Evolutionary conservation across 805 yeast species (phyloP), one percentile per base, ranked within the genome.

Genomic region (Wickerhamiella sergipiensis): DNA sequence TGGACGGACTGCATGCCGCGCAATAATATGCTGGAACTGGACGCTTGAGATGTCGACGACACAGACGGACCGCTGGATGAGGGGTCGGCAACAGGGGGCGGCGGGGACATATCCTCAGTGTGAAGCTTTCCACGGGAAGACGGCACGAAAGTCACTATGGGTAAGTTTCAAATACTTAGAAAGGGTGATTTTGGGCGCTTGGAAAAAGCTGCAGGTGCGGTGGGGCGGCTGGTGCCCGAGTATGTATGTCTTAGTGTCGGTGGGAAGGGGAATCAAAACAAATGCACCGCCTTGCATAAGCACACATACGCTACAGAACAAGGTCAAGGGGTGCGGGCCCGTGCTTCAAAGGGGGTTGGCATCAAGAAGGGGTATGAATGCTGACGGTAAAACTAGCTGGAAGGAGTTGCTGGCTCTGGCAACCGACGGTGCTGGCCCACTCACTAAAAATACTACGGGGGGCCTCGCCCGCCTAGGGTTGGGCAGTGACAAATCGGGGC

Each of bases 1-100:
- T 52, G 54, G n/a, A 60, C 58, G 12, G 51, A 46, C n/a, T 50
- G 42, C 24, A 52, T 47, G 19, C 55, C 50, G 7, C 36, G 38
- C 36, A 52, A 50, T 4, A 47, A 13, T 10, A 43, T 22, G 9
- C 46, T 36, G 40, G 40, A 36, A 9, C 19, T 36, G 18, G 40
- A 36, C 19, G 40, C 15, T 13, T 36, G 40, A 3, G 40, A 15
- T 5, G 40, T 23, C 10, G 46, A 15, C 21, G 43, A 19, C 18
- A 19, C 26, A 22, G 33, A 22, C 9, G 33, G 33, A 12, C 21
- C 46, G 33, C 31, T 23, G 13, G 23, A 24, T 10, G 46, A 33
- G 17, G 23, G 13, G 38, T 17, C 38, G 39, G 39, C 23, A 23
- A 18, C 24, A 7, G n/a, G 21, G 4, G 29, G 39, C 29, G 18